phyloP scores from a whole-genome alignment of 257 asterid species.

The Jacaranda mimosifolia region DNA sequence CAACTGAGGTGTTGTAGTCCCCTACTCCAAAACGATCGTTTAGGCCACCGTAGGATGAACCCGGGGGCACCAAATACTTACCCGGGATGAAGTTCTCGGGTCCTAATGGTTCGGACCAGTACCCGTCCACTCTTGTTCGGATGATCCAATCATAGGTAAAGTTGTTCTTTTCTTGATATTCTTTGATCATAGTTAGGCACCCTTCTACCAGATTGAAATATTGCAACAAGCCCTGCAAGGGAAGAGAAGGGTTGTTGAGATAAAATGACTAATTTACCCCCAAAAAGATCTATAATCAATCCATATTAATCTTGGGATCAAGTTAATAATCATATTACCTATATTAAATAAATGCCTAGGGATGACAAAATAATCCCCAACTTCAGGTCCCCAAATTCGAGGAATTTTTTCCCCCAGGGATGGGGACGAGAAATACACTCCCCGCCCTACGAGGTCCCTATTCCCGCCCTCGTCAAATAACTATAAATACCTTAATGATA shows the following conservation, averaged over 20 bases:
- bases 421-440: no score
- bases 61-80: constrained; percentile 75
- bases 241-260: constrained; percentile 17
- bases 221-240: constrained; percentile 82
- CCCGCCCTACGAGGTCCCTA: no score
- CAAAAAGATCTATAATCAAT: neutral
- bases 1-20: constrained; percentile 72
- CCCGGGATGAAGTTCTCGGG: constrained; percentile 75
- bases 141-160: constrained; percentile 93
- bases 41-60: constrained; percentile 86
- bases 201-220: constrained; percentile 91
- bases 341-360: neutral
- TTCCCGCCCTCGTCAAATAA: no score
- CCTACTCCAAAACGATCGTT: constrained; percentile 95
- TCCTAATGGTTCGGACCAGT: constrained; percentile 71
- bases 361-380: no score
- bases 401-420: no score
- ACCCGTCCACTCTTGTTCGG: constrained; percentile 90
- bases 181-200: constrained; percentile 72
- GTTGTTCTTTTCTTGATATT: constrained; percentile 66
- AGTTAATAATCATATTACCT: constrained; percentile 3
- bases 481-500: no score
- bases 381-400: no score
- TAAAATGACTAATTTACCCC: constrained; percentile 30
- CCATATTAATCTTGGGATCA: neutral